Percentiles rank a stretch among this genome's conserved stretches.
Evolutionary conservation across 108 stramenopile species (phyloP).

Genomic region (Cyclotella atomus): DNA sequence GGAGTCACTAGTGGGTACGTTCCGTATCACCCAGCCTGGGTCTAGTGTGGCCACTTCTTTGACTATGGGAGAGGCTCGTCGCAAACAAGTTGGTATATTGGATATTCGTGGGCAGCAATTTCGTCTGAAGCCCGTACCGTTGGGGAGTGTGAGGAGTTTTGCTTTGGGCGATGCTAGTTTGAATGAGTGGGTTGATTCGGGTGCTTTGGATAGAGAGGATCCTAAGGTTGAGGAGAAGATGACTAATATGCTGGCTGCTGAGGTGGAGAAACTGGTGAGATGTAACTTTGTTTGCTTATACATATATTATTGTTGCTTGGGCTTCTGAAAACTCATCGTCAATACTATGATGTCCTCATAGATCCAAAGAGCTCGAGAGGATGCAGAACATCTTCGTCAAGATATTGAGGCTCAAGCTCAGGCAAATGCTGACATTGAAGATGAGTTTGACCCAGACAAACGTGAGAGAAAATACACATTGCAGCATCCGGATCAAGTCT

Average conservation of each 20-base stretch:
- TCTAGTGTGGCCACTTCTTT: slow-evolving; percentile 93
- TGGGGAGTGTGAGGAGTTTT: slow-evolving; percentile 87
- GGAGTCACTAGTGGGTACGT: slow-evolving; percentile 92
- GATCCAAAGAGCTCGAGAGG: slow-evolving; percentile 47
- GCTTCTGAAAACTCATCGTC: too few relatives aligned
- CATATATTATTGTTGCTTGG: too few relatives aligned
- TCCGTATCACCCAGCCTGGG: slow-evolving; percentile 95
- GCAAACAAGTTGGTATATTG: slow-evolving; percentile 89
- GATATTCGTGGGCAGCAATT: slow-evolving; percentile 81
- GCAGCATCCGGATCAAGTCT: slow-evolving; percentile 80
- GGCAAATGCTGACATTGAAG: slow-evolving; percentile 15
- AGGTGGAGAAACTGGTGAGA: slow-evolving; percentile 71
- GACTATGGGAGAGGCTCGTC: slow-evolving; percentile 81
- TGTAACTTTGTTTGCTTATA: not conserved
- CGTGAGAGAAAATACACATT: slow-evolving; percentile 51
- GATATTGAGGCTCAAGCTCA: slow-evolving; percentile 39
- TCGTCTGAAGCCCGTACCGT: slow-evolving; percentile 73
- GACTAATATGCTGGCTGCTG: slow-evolving; percentile 57
- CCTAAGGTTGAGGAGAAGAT: slow-evolving; percentile 81
- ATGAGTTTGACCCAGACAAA: slow-evolving; percentile 47
- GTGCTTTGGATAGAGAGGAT: slow-evolving; percentile 73
- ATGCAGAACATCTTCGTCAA: slow-evolving; percentile 27
- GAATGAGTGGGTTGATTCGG: slow-evolving; percentile 31
- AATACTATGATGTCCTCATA: too few relatives aligned
- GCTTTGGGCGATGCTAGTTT: slow-evolving; percentile 71